Percentiles rank a stretch among this genome's conserved stretches.
These are phyloP conservation scores for Sarocladiaceae sp. DNA, from an alignment of 2,329 filamentous ascomycete genomes.

Conservation along the genomic window DNA sequence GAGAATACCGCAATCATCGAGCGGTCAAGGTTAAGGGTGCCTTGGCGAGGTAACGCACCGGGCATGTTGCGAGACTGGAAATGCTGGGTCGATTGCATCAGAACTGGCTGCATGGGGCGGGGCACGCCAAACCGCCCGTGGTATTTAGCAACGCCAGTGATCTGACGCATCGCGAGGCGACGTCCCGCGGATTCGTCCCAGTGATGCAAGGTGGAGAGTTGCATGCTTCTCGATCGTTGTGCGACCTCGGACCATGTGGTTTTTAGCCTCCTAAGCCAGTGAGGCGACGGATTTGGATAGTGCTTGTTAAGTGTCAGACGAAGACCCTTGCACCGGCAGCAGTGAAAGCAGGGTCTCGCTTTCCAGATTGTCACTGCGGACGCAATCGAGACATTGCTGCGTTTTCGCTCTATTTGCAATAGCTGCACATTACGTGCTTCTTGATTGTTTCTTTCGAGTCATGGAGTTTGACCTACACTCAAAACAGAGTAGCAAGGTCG, in stretches of 20 bases:
- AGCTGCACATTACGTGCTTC: too few relatives aligned
- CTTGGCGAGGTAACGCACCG: neutral
- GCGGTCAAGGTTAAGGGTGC: neutral
- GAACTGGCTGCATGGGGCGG: constrained; percentile 1
- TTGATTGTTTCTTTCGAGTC: too few relatives aligned
- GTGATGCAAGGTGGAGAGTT: neutral
- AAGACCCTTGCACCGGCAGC: too few relatives aligned
- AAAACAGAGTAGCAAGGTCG: neutral
- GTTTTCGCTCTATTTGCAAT: too few relatives aligned
- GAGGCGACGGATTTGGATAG: too few relatives aligned
- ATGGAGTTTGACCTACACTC: neutral
- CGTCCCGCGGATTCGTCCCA: neutral
- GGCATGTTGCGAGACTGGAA: neutral
- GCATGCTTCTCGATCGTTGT: neutral
- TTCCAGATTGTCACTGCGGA: too few relatives aligned
- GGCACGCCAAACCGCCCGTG: neutral
- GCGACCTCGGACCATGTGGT: neutral
- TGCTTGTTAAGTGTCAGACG: too few relatives aligned
- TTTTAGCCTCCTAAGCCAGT: too few relatives aligned
- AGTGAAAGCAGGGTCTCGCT: too few relatives aligned
- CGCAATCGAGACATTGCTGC: too few relatives aligned
- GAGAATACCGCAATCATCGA: constrained; percentile 2
- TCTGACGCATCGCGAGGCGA: neutral
- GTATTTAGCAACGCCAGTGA: neutral
- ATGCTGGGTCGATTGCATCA: neutral